phyloP scores from a whole-genome alignment of 2,329 filamentous ascomycete species.

The Botrytis porri region DNA sequence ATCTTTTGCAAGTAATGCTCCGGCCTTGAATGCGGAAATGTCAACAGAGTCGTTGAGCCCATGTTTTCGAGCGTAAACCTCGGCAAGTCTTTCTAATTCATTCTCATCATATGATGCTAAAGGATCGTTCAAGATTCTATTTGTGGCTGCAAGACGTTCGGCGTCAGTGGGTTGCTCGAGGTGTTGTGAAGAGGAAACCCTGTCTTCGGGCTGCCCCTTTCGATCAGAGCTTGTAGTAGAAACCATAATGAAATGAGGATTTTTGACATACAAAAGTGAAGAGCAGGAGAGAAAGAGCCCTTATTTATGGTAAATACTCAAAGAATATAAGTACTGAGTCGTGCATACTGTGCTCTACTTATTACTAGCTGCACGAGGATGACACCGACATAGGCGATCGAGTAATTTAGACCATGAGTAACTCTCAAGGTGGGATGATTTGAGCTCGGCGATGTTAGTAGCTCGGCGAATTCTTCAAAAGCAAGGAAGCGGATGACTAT shows the following conservation, averaged over 20 bases:
- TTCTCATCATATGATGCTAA: background rate
- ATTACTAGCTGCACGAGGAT: background rate
- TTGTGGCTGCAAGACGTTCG: background rate
- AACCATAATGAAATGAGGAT: background rate
- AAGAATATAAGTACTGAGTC: background rate
- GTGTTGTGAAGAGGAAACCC: background rate
- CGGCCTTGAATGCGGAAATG: constrained; percentile 56
- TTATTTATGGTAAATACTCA: no score
- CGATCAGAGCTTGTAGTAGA: background rate
- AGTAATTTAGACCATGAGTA: background rate
- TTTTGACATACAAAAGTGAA: background rate
- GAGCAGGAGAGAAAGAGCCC: no score
- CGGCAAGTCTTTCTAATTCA: constrained; percentile 26
- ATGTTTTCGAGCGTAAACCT: constrained; percentile 55
- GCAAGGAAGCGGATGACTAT: background rate
- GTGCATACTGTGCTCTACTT: background rate
- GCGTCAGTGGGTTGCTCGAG: background rate
- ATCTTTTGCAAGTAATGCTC: constrained; percentile 55
- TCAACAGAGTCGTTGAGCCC: constrained; percentile 54
- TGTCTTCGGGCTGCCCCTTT: background rate
- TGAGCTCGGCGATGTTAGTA: background rate
- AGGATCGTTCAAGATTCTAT: constrained; percentile 2
- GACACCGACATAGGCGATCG: background rate
- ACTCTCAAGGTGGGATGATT: background rate
- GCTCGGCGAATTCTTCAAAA: no score